Conservation (phyloP, 2,329 filamentous ascomycete species). For the Venturia aucupariae region DNA sequence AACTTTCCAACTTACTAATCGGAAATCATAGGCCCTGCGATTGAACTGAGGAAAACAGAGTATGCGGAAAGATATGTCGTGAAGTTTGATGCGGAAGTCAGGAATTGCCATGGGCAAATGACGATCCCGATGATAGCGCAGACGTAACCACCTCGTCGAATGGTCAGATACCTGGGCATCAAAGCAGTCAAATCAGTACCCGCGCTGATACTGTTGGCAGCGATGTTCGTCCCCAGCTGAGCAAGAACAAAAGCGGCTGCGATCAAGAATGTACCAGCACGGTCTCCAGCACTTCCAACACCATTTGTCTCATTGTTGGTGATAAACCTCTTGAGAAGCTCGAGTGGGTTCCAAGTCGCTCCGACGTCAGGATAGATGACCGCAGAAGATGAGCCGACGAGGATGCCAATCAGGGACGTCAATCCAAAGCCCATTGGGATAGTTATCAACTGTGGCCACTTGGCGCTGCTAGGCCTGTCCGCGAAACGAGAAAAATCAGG, state of each 20-base stretch:
- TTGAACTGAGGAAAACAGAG: constrained; percentile 83
- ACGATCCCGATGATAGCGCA: constrained; percentile 37
- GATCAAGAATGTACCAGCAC: constrained; percentile 21
- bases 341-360: constrained; percentile 19
- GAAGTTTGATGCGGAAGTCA: constrained; percentile 69
- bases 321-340: constrained; percentile 20
- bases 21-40: constrained; percentile 77
- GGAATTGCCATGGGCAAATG: constrained; percentile 80
- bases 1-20: constrained; percentile 56
- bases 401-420: constrained; percentile 18
- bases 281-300: constrained; percentile 16
- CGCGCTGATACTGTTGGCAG: constrained; percentile 21
- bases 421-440: constrained; percentile 22
- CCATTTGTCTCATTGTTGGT: constrained; percentile 16
- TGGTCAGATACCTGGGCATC: constrained; percentile 25
- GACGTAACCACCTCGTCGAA: constrained; percentile 18
- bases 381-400: constrained; percentile 13
- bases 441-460: constrained; percentile 28
- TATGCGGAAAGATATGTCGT: constrained; percentile 88
- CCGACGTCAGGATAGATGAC: constrained; percentile 14
- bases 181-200: constrained; percentile 35
- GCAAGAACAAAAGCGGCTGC: constrained; percentile 21
- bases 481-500: constrained; percentile 17
- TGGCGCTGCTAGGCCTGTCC: constrained; percentile 18
- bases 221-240: constrained; percentile 22